Base-by-base conservation (phyloP, 192 early-diverging fungal genomes). In the Linnemannia zychae region DNA sequence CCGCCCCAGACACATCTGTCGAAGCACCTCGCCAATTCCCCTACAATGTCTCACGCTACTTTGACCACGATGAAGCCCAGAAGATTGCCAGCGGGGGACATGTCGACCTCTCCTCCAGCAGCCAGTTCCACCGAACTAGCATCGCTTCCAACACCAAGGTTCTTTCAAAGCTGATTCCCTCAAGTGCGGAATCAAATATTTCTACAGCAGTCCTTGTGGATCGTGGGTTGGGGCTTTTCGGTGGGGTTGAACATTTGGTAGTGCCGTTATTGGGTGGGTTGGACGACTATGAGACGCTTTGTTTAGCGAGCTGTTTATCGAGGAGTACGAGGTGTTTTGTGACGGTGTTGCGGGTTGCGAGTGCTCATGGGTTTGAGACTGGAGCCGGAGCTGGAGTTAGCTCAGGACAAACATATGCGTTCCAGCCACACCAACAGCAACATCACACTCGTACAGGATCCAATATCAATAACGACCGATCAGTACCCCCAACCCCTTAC, bases 101-200 rank as follows among this genome's bases (percentile, higher is more conserved):
- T 47, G 82, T 84, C 11, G 76, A 84, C 71, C 76, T 84, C 1
- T 79, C 77, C 0, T 73, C 74, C 90, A 22, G 85, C 91, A 38
- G 95, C 83, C 47, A 88, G 94, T 63, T 93, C 92, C 90, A 91
- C 94, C 63, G 96, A 94, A 89, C 90, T 91, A 67, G 95, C 93
- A 33, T 93, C 93, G 78, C 92, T 86, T 48, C 88, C 89, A 72
- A 79, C 75, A 75, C 85, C 75, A 79, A 84, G 47, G 77, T 84
- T 0, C 73, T 84, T 9, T 84, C 82, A 6, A 84, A 79, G 63
- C 38, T 84, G n/a, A 84, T 84, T n/a, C 71, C 77, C 6, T 65
- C 82, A 15, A 84, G 76, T 53, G 82, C 76, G 0, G 66, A 78
- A 6, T 76, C 81, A 2, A 75, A 71, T 28, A 78, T 84, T 15